Conservation (phyloP, 177 flowering plant genomes). For the Vitis hybrid region DNA sequence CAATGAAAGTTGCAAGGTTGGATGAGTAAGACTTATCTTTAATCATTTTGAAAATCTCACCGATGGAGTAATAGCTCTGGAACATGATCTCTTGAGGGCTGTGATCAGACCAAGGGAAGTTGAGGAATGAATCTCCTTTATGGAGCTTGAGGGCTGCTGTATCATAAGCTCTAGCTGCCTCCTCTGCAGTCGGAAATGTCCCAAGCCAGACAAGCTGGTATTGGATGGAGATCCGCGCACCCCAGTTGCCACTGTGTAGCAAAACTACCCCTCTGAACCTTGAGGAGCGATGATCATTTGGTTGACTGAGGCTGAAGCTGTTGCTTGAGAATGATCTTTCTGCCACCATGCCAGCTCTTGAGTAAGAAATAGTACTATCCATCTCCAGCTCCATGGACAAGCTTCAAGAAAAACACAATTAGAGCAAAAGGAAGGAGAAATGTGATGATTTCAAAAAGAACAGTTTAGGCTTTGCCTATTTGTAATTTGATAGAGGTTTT, state of each 20-base stretch:
- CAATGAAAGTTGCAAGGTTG: background rate
- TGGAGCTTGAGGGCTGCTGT: background rate
- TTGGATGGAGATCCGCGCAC: slow-evolving; percentile 1
- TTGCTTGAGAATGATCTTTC: too few species aligned
- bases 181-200: background rate
- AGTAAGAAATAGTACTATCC: too few species aligned
- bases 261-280: slow-evolving; percentile 4
- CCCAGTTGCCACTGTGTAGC: slow-evolving; percentile 4
- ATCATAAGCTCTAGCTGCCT: background rate
- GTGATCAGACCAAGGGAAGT: background rate
- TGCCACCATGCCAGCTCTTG: too few species aligned
- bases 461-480: too few species aligned
- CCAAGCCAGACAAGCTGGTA: background rate
- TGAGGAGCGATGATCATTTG: background rate
- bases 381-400: too few species aligned
- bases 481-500: too few species aligned
- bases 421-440: too few species aligned
- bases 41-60: slow-evolving; percentile 6
- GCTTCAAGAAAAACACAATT: too few species aligned
- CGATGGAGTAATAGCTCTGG: slow-evolving; percentile 7
- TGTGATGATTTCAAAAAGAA: too few species aligned
- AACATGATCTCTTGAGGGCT: background rate
- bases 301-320: too few species aligned
- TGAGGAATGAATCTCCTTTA: background rate
- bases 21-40: slow-evolving; percentile 7